A percentile compares a stretch with the other conserved stretches of the same genome.
Evolutionary conservation across 208 protist species (phyloP).

Genomic region (Histomonas meleagridis): DNA sequence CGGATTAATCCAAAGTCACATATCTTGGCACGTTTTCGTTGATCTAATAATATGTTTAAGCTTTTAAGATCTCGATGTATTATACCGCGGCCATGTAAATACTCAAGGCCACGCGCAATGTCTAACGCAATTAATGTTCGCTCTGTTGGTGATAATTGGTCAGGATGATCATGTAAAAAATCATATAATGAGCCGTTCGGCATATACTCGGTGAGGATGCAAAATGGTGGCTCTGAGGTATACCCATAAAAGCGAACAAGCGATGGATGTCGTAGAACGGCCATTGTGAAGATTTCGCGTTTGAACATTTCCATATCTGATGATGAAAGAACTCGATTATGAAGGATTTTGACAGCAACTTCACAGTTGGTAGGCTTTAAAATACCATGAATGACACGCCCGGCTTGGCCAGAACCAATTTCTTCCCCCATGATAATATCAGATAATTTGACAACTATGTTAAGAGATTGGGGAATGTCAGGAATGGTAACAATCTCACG

Average conservation of each 20-base stretch:
- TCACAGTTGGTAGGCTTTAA: not conserved
- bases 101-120: conserved; percentile 48
- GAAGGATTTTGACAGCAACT: not conserved
- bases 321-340: not conserved
- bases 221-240: not conserved
- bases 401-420: not conserved
- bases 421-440: not conserved
- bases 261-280: not conserved
- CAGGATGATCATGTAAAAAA: not conserved
- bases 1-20: not conserved
- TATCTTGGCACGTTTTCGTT: not conserved
- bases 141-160: not conserved
- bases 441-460: not conserved
- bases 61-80: conserved; percentile 55
- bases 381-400: not conserved
- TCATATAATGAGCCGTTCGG: not conserved
- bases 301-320: not conserved
- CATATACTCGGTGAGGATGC: not conserved
- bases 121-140: conserved; percentile 43
- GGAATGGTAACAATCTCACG: not conserved
- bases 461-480: not conserved
- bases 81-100: conserved; percentile 49
- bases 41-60: conserved; percentile 48
- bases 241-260: not conserved
- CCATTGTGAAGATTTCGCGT: not conserved